A percentile compares a stretch with the other conserved stretches of the same genome.
Evolutionary conservation across 2,329 filamentous ascomycete genomes (phyloP).

Genomic region (Colletotrichum sp.): DNA sequence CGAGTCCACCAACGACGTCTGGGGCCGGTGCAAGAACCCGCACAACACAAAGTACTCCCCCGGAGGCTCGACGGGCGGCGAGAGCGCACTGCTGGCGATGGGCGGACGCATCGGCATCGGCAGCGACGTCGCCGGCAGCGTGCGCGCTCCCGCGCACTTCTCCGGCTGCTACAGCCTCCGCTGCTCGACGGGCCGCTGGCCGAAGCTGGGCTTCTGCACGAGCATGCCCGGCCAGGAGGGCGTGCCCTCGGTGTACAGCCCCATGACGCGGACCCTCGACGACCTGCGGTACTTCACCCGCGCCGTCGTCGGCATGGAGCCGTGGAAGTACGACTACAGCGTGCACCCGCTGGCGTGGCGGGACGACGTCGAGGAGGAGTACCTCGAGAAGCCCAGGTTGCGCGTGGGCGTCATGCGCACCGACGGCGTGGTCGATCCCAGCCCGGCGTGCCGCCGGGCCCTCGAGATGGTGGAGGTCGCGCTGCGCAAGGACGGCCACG

Average conservation of each 20-base stretch:
- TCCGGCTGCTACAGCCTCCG: slow-evolving; percentile 86
- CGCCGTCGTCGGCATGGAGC: slow-evolving; percentile 78
- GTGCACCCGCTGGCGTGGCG: slow-evolving; percentile 88
- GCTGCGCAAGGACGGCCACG: slow-evolving; percentile 74
- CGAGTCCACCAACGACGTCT: slow-evolving; percentile 79
- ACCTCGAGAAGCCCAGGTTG: slow-evolving; percentile 65
- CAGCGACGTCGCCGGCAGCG: slow-evolving; percentile 89
- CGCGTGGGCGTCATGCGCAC: slow-evolving; percentile 79
- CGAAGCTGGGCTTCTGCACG: slow-evolving; percentile 81
- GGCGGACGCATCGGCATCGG: slow-evolving; percentile 89
- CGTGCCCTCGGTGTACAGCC: slow-evolving; percentile 86
- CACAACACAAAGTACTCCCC: slow-evolving; percentile 86
- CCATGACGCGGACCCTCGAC: slow-evolving; percentile 85
- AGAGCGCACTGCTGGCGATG: slow-evolving; percentile 81
- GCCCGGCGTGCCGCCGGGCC: slow-evolving; percentile 82
- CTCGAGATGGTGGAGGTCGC: slow-evolving; percentile 74
- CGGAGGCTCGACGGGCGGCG: slow-evolving; percentile 87
- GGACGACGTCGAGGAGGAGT: slow-evolving; percentile 62
- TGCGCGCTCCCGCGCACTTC: slow-evolving; percentile 87
- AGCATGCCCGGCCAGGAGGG: slow-evolving; percentile 95
- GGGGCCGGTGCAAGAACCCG: slow-evolving; percentile 83
- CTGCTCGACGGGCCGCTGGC: slow-evolving; percentile 90
- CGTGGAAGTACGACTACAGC: slow-evolving; percentile 87
- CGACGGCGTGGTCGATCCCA: slow-evolving; percentile 84
- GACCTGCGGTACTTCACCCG: slow-evolving; percentile 87